Evolutionary conservation across 768 basidiomycete species (phyloP).

Genomic region (Tricholoma sp.): DNA sequence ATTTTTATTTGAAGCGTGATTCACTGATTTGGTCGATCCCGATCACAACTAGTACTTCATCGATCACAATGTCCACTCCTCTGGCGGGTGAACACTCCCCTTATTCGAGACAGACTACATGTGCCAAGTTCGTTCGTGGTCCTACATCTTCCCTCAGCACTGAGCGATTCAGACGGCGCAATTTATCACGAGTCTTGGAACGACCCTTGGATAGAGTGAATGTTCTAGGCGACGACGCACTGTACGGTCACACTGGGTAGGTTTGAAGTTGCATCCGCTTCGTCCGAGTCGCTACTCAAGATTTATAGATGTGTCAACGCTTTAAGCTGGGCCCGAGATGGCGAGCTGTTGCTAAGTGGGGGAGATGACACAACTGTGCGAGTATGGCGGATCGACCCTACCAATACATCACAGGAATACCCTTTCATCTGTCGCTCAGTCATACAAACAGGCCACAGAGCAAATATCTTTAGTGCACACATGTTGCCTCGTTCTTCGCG

Average conservation of each 20-base stretch:
- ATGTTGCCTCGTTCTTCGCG: constrained; percentile 76
- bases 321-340: constrained; percentile 64
- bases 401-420: constrained; percentile 41
- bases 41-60: too few relatives aligned
- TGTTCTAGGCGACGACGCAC: constrained; percentile 51
- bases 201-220: constrained; percentile 59
- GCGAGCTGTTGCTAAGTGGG: constrained; percentile 59
- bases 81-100: background rate
- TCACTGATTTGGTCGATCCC: too few relatives aligned
- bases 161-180: constrained; percentile 22
- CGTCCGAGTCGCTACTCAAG: constrained; percentile 2
- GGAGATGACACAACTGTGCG: constrained; percentile 77
- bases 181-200: constrained; percentile 21
- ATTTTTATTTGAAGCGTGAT: background rate
- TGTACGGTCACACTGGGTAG: constrained; percentile 66
- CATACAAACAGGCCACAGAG: constrained; percentile 74
- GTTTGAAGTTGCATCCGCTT: constrained; percentile 7
- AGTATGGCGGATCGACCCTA: constrained; percentile 65
- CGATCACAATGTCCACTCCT: background rate
- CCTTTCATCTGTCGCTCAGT: constrained; percentile 61
- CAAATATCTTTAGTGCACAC: constrained; percentile 82
- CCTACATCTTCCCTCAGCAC: constrained; percentile 17
- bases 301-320: constrained; percentile 67
- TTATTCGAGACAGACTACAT: background rate
- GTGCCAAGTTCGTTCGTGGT: constrained; percentile 1